Percentiles rank a stretch among this genome's conserved stretches.
Conservation (phyloP, 257 asterid genomes). For the Nicotiana tomentosiformis region DNA sequence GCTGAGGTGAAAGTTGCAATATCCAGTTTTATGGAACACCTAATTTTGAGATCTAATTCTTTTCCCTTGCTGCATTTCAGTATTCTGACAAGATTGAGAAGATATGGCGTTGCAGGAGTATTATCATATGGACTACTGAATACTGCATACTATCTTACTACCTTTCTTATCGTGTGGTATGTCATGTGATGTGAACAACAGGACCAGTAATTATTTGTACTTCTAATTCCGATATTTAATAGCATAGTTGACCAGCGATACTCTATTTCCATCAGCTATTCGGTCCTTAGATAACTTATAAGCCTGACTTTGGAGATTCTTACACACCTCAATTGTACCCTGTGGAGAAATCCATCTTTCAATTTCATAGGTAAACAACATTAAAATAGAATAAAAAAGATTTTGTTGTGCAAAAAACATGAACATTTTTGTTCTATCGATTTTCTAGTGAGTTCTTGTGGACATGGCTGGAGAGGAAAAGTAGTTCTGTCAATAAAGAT, state of each 20-base stretch:
- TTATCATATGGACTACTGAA: slow-evolving; percentile 86
- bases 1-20: neutral
- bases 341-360: neutral
- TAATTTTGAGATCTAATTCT: slow-evolving; percentile 22
- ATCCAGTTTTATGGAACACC: neutral
- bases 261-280: neutral
- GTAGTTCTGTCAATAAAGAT: neutral
- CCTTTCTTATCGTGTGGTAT: slow-evolving; percentile 88
- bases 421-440: neutral
- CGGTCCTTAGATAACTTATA: neutral
- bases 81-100: slow-evolving; percentile 58
- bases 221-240: neutral
- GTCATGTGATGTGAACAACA: neutral
- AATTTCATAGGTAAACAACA: neutral
- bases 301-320: neutral
- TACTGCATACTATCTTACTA: slow-evolving; percentile 76
- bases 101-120: slow-evolving; percentile 76
- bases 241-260: neutral
- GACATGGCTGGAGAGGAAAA: neutral
- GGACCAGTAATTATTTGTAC: neutral
- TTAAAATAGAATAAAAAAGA: neutral
- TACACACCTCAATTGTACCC: neutral
- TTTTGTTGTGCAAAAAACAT: neutral
- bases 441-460: neutral
- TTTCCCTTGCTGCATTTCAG: slow-evolving; percentile 35